Base-by-base conservation (phyloP, 768 basidiomycete species). In the Suillus variegatus region DNA sequence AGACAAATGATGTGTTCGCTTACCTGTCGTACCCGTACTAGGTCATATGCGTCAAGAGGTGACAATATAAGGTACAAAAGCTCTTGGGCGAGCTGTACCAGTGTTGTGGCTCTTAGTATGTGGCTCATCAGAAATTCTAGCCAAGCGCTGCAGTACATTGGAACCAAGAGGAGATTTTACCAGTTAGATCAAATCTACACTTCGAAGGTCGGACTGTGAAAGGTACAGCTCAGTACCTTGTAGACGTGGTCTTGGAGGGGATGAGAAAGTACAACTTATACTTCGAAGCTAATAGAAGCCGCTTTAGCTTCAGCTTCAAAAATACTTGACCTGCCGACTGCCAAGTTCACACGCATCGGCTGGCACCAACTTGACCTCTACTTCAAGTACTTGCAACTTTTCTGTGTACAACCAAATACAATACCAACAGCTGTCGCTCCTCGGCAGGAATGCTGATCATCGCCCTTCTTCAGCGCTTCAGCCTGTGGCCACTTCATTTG, bases 1-100 rank as follows among this genome's bases (percentile, higher is more conserved):
- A 44, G 18, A 57, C 55, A 60, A 38, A 32, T 44, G 13, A 28
- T 25, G 18, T 55, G 32, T 38, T 32, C 14, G 49, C 72, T 64
- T 66, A 81, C 82, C 62, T 68, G 20, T 35, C 73, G 75, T 67
- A 78, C 80, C 8, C 64, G 70, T 35, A 82, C 64, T 40, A 84
- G 74, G 71, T 82, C 79, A 13, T 63, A 62, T 58, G 76, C 74
- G 49, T 78, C 71, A 32, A 84, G 68, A 60, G 75, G 76, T 46
- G 66, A 71, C 43, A 82, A 69, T 41, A 81, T 74, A 43, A 83
- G 75, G 52, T 32, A 32, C 52, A 54, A 32, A 54, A 54, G 28
- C 67, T 84, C 82, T n/a, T 78, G 71, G 2, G 82, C 81, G 16
- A 82, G 28, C 18, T 64, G 70, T 54, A 35, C 32, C 60, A 57